Conservation (phyloP, 768 basidiomycete species). For the Xerocomus spinulosus region DNA sequence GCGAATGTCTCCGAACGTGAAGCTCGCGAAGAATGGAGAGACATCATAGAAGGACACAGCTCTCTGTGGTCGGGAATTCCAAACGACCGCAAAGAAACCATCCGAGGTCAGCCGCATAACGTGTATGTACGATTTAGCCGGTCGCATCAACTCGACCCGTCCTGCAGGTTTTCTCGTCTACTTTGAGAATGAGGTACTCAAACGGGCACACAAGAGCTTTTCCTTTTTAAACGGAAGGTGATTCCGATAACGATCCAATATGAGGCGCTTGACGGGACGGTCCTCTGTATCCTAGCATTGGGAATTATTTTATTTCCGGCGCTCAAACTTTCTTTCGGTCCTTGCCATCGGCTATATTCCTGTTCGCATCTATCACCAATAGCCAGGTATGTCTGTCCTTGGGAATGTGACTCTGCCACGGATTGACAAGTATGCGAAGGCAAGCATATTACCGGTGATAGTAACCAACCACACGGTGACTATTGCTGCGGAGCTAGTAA, state of each 20-base stretch:
- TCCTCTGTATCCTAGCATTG: slow-evolving; percentile 47
- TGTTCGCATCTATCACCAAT: slow-evolving; percentile 88
- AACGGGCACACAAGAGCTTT: slow-evolving; percentile 90
- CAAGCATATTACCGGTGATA: slow-evolving; percentile 84
- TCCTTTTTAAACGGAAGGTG: slow-evolving; percentile 89
- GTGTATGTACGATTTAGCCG: not conserved
- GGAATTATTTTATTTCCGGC: slow-evolving; percentile 89
- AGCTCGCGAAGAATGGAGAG: slow-evolving; percentile 87
- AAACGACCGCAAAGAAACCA: slow-evolving; percentile 84
- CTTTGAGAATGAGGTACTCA: slow-evolving; percentile 84
- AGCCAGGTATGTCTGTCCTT: slow-evolving; percentile 47
- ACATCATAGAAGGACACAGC: slow-evolving; percentile 86
- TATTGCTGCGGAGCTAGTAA: slow-evolving; percentile 81
- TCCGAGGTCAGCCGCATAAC: slow-evolving; percentile 60
- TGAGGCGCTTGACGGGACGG: slow-evolving; percentile 1
- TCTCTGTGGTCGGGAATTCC: slow-evolving; percentile 82
- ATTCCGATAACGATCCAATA: slow-evolving; percentile 4
- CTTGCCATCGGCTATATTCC: slow-evolving; percentile 87
- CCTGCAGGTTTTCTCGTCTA: slow-evolving; percentile 81
- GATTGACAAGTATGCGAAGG: slow-evolving; percentile 34
- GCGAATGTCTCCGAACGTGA: slow-evolving; percentile 60
- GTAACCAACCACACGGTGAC: slow-evolving; percentile 96
- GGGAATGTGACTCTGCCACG: slow-evolving; percentile 8
- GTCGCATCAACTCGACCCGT: not conserved
- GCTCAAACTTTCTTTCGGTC: slow-evolving; percentile 89